Percentiles rank a stretch among this genome's conserved stretches.
Conservation (phyloP, 495 filamentous ascomycete species). For the Neurospora discreta region DNA sequence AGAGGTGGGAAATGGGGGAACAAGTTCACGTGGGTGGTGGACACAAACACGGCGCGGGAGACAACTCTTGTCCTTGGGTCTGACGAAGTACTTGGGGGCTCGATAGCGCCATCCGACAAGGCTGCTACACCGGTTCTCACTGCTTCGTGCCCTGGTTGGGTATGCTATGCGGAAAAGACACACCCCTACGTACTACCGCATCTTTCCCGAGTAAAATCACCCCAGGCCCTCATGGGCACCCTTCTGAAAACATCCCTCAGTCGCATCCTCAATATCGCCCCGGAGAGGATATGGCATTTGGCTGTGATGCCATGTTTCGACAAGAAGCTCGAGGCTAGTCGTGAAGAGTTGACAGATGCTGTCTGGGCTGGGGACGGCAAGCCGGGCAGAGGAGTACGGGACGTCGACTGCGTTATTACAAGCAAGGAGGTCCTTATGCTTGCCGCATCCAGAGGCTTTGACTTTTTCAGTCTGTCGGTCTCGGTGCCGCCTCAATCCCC, state of each 20-base stretch:
- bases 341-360: conserved; percentile 77
- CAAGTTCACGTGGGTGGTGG: conserved; percentile 76
- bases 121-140: conserved; percentile 64
- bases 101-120: conserved; percentile 8
- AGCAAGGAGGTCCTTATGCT: conserved; percentile 84
- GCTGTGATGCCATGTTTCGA: conserved; percentile 98
- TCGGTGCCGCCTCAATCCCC: conserved; percentile 32
- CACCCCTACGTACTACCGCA: conserved; percentile 89
- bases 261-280: conserved; percentile 53
- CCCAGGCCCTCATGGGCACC: conserved; percentile 83
- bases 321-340: conserved; percentile 94
- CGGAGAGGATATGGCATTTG: conserved; percentile 82
- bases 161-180: conserved; percentile 96
- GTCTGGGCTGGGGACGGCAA: conserved; percentile 49
- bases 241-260: conserved; percentile 76
- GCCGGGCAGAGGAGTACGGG: conserved; percentile 50
- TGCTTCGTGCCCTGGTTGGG: conserved; percentile 92
- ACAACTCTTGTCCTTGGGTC: conserved; percentile 66
- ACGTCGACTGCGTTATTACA: conserved; percentile 97
- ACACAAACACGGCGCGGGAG: conserved; percentile 72
- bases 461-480: conserved; percentile 57
- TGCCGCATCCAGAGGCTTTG: conserved; percentile 63
- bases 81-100: conserved; percentile 51
- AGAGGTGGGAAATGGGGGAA: conserved; percentile 58
- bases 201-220: conserved; percentile 82